Percentiles rank a stretch among this genome's conserved stretches.
Conservation (phyloP, 2,329 filamentous ascomycete species). For the Cadophora sp. region DNA sequence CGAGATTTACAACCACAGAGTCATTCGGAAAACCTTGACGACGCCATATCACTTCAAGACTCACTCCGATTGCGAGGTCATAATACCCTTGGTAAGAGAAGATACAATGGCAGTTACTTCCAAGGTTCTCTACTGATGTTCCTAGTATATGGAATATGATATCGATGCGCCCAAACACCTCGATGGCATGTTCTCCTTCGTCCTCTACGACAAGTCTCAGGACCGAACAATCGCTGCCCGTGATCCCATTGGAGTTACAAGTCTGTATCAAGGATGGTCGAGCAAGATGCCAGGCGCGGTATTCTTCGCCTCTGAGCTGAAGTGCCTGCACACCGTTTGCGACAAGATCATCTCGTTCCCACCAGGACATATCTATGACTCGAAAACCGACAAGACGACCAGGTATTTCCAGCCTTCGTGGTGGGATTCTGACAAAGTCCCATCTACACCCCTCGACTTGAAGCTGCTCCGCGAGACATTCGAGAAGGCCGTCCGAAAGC, state of each 20-base stretch:
- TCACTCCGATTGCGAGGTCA: constrained; percentile 97
- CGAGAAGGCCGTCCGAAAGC: constrained; percentile 92
- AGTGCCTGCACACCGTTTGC: constrained; percentile 90
- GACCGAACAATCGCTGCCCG: constrained; percentile 93
- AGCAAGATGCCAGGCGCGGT: constrained; percentile 82
- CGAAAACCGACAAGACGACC: constrained; percentile 82
- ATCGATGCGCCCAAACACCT: constrained; percentile 91
- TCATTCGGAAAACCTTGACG: constrained; percentile 87
- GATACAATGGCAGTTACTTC: constrained; percentile 5
- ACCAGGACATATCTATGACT: constrained; percentile 95
- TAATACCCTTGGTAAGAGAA: constrained; percentile 84
- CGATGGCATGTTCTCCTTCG: constrained; percentile 99
- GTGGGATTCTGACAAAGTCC: constrained; percentile 85
- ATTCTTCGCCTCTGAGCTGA: constrained; percentile 97
- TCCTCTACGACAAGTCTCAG: constrained; percentile 93
- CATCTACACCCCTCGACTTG: constrained; percentile 81
- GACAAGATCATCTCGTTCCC: constrained; percentile 95
- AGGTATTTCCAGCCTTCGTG: constrained; percentile 92
- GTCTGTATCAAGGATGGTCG: constrained; percentile 94
- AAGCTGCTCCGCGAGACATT: constrained; percentile 81
- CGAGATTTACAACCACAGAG: constrained; percentile 99
- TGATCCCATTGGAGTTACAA: constrained; percentile 96
- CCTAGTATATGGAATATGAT: constrained; percentile 88
- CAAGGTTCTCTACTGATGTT: constrained; percentile 25
- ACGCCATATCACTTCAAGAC: constrained; percentile 96